Evolutionary conservation across 2,329 filamentous ascomycete genomes (phyloP).

Genomic region (Cercospora canescens): DNA sequence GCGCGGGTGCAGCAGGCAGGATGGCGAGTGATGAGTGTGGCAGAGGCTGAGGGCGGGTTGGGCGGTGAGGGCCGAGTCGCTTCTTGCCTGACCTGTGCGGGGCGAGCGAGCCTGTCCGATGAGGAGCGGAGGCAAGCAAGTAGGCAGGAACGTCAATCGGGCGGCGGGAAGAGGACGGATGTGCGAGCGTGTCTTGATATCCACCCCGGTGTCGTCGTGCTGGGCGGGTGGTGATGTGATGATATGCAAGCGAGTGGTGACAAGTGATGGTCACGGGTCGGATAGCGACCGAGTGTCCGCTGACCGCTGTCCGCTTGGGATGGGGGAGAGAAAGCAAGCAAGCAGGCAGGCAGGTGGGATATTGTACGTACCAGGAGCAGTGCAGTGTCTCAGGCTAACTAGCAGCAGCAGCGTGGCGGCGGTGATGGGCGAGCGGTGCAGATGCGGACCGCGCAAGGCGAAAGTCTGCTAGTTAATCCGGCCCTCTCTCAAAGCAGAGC

Average conservation of each 20-base stretch:
- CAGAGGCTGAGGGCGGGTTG: background rate
- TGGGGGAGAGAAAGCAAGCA: background rate
- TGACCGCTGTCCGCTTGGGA: no score
- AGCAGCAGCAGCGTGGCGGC: background rate
- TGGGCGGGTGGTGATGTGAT: background rate
- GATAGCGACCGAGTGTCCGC: background rate
- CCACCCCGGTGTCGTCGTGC: background rate
- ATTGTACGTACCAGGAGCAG: background rate
- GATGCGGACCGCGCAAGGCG: background rate
- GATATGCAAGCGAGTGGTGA: background rate
- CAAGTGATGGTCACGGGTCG: slow-evolving; percentile 1
- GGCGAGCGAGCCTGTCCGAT: background rate
- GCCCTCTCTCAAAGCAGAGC: background rate
- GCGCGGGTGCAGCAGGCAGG: no score
- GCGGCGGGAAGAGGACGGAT: background rate
- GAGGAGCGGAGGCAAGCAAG: no score
- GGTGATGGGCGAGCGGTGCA: slow-evolving; percentile 2
- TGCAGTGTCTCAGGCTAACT: background rate
- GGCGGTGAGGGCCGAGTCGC: slow-evolving; percentile 6
- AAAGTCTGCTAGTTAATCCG: no score
- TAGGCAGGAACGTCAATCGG: background rate
- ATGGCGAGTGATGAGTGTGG: background rate
- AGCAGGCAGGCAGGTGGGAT: background rate
- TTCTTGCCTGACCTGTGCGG: slow-evolving; percentile 7
- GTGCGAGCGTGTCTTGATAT: background rate